Percentiles rank a stretch among this genome's conserved stretches.
Conservation (phyloP, 345 rosid genomes). For the Barbarea vulgaris region DNA sequence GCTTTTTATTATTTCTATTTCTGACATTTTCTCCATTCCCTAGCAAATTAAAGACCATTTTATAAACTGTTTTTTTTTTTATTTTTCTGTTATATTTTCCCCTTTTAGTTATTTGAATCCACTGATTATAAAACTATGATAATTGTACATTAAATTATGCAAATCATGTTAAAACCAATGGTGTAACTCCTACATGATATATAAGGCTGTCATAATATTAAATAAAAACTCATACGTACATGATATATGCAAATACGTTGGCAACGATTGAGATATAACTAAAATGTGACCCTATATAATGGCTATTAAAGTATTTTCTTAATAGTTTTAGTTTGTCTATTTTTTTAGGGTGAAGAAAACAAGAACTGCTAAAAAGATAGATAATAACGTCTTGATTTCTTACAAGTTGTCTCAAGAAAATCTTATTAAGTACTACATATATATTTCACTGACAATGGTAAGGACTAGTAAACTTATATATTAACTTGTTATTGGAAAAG, state of each 20-base stretch:
- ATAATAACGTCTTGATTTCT: not conserved
- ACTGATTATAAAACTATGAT: not conserved
- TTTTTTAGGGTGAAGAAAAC: not conserved
- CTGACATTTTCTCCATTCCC: slow-evolving; percentile 34
- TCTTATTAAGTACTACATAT: not conserved
- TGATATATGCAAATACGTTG: slow-evolving; percentile 8
- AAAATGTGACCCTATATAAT: not conserved
- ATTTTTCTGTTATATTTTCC: not conserved
- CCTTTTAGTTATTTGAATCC: not conserved
- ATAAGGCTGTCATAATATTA: too few relatives aligned
- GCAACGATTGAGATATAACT: not conserved
- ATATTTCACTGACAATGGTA: not conserved
- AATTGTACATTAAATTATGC: not conserved
- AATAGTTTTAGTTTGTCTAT: not conserved
- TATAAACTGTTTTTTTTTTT: not conserved
- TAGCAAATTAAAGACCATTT: slow-evolving; percentile 19
- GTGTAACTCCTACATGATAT: not conserved
- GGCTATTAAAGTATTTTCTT: not conserved
- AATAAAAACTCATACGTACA: too few relatives aligned
- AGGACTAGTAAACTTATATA: not conserved
- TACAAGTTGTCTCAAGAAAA: not conserved
- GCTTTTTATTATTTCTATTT: slow-evolving; percentile 31
- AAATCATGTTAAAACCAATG: slow-evolving; percentile 14
- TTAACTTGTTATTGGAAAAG: not conserved
- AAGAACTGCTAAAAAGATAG: not conserved